Evolutionary conservation across 305 asterid species (phyloP), one percentile per base, ranked within the genome.

Genomic region (Fraxinus baroniana): DNA sequence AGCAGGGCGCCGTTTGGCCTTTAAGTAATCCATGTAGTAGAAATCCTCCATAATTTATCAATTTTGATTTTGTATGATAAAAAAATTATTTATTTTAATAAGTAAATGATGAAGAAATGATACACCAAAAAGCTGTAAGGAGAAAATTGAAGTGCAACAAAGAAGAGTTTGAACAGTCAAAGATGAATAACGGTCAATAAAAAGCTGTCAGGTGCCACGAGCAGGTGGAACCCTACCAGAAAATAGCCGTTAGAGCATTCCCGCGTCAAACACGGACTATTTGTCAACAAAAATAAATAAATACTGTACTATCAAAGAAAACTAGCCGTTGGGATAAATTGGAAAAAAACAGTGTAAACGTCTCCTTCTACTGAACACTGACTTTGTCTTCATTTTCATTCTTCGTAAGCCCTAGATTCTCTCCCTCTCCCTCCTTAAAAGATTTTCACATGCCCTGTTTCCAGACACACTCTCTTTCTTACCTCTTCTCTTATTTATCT

Each of bases 321-420:
- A 90, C 82, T 93, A 93, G 91, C 94, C 94, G 96, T 92, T 90
- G 87, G 10, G 18, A 77, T 73, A 39, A 60, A 41, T 82, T 78
- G 52, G 37, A 35, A 79, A 32, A 71, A 55, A 55, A 49, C 82
- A 80, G 77, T 66, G 39, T 36, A 46, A 76, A 55, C 76, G 26
- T 82, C 76, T 52, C 30, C 80, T 46, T 77, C 74, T 60, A 44
- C 85, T 30, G 78, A 17, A n/a, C 39, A 70, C 83, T 57, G 72
- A 74, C 82, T 26, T 62, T 76, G 55, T 73, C 87, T 60, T 55
- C 75, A 39, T 33, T 57, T 60, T 78, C 86, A 82, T 68, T 70
- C 68, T 36, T 44, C 86, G 77, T 68, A 28, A 36, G 20, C 79
- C 79, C 41, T 33, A 71, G 84, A 85, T 86, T 84, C 88, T 74